phyloP scores from a whole-genome alignment of 495 filamentous ascomycete genomes.

The Neurospora sp. region DNA sequence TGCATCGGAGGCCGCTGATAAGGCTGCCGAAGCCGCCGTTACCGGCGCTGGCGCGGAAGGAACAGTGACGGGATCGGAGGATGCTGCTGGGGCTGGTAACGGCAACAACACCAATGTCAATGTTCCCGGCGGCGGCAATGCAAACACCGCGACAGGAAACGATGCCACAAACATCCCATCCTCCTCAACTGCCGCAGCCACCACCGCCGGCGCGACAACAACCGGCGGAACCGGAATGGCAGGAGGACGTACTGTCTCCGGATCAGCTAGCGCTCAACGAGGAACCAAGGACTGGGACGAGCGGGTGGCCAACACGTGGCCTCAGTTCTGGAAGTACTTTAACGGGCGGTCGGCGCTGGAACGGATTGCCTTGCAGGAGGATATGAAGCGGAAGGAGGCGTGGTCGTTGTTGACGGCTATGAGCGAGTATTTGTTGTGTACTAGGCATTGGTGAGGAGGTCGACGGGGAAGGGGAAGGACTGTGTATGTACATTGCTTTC shows the following conservation, averaged over 20 bases:
- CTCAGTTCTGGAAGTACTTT: slow-evolving; percentile 65
- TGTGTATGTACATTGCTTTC: not conserved
- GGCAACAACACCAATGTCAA: not conserved
- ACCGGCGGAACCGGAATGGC: slow-evolving; percentile 17
- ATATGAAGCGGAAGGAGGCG: slow-evolving; percentile 73
- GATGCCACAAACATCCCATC: not conserved
- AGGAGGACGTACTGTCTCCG: slow-evolving; percentile 11
- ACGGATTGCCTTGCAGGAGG: slow-evolving; percentile 71
- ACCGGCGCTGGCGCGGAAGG: not conserved
- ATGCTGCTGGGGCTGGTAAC: not conserved
- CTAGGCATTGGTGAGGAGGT: slow-evolving; percentile 44
- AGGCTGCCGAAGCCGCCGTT: not conserved
- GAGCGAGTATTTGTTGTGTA: slow-evolving; percentile 45
- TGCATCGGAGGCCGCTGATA: not conserved
- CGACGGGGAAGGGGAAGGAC: not conserved
- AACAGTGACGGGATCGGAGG: not conserved
- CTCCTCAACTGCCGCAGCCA: not conserved
- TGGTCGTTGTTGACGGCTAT: slow-evolving; percentile 56
- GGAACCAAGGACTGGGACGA: slow-evolving; percentile 26
- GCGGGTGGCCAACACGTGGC: slow-evolving; percentile 38
- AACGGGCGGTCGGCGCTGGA: slow-evolving; percentile 83
- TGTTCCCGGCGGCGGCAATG: not conserved
- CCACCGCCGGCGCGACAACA: not conserved
- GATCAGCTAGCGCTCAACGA: not conserved
- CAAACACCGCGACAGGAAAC: not conserved